Base-by-base conservation (phyloP, 2,329 filamentous ascomycete genomes). In the Simplicillium sp. region DNA sequence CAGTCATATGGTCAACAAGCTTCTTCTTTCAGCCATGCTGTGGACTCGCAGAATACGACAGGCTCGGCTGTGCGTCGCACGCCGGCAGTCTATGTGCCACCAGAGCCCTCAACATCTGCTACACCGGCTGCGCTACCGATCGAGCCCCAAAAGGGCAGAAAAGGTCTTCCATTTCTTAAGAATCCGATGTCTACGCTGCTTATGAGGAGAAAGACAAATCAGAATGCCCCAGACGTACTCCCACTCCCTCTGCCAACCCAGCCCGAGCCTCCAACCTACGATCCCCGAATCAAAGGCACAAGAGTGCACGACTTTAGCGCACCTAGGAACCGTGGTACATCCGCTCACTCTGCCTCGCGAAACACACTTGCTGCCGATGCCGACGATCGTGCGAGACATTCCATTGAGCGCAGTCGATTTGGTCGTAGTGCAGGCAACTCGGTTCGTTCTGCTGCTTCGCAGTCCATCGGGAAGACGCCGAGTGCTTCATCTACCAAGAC, bases 231-330 rank as follows among this genome's bases (percentile, higher is more conserved):
- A 1, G 67, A 70, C 28, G 42, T 62, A 3, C 49, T 51, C 2
- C 54, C 60, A 1, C 44, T 65, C n/a, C 57, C 64, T 1, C 46
- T 63, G 16, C 47, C 61, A 39, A 51, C 58, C 14, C 47, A 54
- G 7, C 45, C 54, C 0, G 58, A 61, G 12, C 64, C 66, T 44
- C 60, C 62, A 3, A 54, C 54, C 12, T 75, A 76, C 47, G 74
- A 78, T 47, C 74, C 74, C 6, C 64, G 71, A 6, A 80, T 80
- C 46, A 66, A 68, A 46, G 76, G 70, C 34, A 80, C 69, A 6
- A 62, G 65, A 38, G 67, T 77, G 35, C 76, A 80, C 53, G 75
- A 73, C 54, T 79, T 76, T 47, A 77, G 73, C 48, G 72, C 69
- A 0, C 74, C 73, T 5, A 61, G 71, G 38, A 67, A 66, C 17